phyloP scores from a whole-genome alignment of 345 rosid genomes.

The Salix viminalis region DNA sequence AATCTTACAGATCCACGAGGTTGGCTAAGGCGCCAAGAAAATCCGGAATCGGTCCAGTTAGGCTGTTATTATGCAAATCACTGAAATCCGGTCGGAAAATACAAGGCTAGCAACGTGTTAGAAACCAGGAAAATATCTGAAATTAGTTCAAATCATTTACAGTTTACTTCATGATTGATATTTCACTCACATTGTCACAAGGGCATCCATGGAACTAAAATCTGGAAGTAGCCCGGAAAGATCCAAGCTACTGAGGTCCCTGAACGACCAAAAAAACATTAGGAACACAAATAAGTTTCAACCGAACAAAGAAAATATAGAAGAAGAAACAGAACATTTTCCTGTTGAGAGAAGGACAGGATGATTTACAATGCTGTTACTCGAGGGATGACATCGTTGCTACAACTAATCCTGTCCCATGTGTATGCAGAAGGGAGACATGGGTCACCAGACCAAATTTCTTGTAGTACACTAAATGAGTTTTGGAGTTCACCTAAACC shows the following conservation, averaged over 20 bases:
- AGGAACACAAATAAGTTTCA: not conserved
- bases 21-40: constrained; percentile 19
- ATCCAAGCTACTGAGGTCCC: constrained; percentile 30
- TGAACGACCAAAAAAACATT: constrained; percentile 8
- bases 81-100: constrained; percentile 1
- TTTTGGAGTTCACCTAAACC: constrained; percentile 27
- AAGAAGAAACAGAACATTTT: not conserved
- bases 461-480: constrained; percentile 12
- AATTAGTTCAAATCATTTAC: not conserved
- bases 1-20: constrained; percentile 16
- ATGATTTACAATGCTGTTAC: constrained; percentile 40
- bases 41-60: constrained; percentile 21
- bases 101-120: not conserved
- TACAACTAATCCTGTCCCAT: constrained; percentile 51
- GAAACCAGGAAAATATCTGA: not conserved
- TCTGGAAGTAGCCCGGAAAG: constrained; percentile 41
- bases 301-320: not conserved
- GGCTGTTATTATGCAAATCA: constrained; percentile 18
- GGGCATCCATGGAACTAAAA: constrained; percentile 44
- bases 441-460: constrained; percentile 43
- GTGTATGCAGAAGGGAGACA: constrained; percentile 40
- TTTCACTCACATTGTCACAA: constrained; percentile 35
- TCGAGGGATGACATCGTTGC: constrained; percentile 25
- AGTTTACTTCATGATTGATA: not conserved
- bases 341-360: not conserved